Evolutionary conservation across 2,329 filamentous ascomycete genomes (phyloP).

Genomic region (Colletotrichum sp.): DNA sequence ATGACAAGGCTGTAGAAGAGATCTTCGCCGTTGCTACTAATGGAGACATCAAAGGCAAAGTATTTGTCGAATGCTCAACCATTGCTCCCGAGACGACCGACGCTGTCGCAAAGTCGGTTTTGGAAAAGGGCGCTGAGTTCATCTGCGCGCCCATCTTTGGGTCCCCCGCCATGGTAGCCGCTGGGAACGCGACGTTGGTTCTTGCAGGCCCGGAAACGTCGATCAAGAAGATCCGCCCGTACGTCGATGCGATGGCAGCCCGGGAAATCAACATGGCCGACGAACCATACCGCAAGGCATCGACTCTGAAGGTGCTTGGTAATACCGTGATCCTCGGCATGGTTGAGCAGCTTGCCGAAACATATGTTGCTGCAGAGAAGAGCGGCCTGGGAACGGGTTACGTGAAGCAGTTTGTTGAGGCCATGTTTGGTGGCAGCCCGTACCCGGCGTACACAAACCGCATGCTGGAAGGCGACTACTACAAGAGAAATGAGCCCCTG

Average conservation of each 20-base stretch:
- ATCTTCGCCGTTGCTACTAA: constrained; percentile 64
- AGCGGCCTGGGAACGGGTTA: constrained; percentile 73
- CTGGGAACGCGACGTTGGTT: constrained; percentile 74
- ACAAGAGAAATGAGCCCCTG: constrained; percentile 76
- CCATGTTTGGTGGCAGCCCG: constrained; percentile 73
- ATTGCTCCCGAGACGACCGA: constrained; percentile 84
- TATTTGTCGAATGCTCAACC: constrained; percentile 88
- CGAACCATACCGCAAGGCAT: constrained; percentile 71
- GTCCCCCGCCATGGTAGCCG: constrained; percentile 72
- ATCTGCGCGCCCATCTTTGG: constrained; percentile 76
- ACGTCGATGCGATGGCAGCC: constrained; percentile 75
- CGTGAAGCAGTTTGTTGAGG: constrained; percentile 73
- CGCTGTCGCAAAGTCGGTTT: constrained; percentile 62
- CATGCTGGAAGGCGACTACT: constrained; percentile 79
- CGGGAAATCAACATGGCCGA: constrained; percentile 74
- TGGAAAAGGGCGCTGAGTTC: constrained; percentile 70
- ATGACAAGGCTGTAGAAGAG: constrained; percentile 74
- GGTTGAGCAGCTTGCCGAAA: constrained; percentile 80
- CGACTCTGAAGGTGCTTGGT: constrained; percentile 80
- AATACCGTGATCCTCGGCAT: constrained; percentile 88
- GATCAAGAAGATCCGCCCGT: constrained; percentile 71
- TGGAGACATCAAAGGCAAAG: constrained; percentile 67
- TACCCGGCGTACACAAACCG: constrained; percentile 77
- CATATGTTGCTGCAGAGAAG: constrained; percentile 80
- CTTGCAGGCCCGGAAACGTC: constrained; percentile 67